These are phyloP conservation scores for Tetradesmus lagerheimii DNA, from an alignment of 139 green algal genomes.

Conservation along the genomic window DNA sequence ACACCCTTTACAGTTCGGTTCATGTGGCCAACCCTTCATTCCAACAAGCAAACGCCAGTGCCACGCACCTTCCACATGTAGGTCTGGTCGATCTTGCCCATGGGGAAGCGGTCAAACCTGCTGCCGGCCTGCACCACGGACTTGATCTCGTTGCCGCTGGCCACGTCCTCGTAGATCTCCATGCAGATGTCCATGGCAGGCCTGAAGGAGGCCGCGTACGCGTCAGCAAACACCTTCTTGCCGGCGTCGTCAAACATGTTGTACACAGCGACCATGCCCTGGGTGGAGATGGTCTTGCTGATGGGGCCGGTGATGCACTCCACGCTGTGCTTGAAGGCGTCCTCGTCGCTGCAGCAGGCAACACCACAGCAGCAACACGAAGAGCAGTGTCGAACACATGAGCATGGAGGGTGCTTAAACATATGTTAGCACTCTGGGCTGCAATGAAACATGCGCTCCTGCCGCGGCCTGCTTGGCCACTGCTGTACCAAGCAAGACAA, in stretches of 20 bases:
- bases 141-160: slow-evolving; percentile 98
- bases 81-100: slow-evolving; percentile 99
- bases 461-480: background rate
- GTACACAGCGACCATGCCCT: slow-evolving; percentile 99
- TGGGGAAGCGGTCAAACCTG: slow-evolving; percentile 97
- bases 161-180: slow-evolving; percentile 99
- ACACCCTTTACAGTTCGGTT: background rate
- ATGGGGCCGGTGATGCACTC: slow-evolving; percentile 99
- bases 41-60: background rate
- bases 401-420: background rate
- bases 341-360: slow-evolving; percentile 74
- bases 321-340: slow-evolving; percentile 96
- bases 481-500: background rate
- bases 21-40: background rate
- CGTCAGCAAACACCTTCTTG: slow-evolving; percentile 92
- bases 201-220: slow-evolving; percentile 91
- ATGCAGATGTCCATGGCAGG: slow-evolving; percentile 98
- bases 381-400: background rate
- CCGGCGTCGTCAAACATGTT: slow-evolving; percentile 82
- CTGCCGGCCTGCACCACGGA: slow-evolving; percentile 93
- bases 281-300: slow-evolving; percentile 92
- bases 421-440: too few relatives aligned
- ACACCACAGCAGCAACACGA: background rate
- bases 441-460: background rate
- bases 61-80: slow-evolving; percentile 97